Evolutionary conservation across 345 rosid genomes (phyloP).

Genomic region (Erodium maritimum): DNA sequence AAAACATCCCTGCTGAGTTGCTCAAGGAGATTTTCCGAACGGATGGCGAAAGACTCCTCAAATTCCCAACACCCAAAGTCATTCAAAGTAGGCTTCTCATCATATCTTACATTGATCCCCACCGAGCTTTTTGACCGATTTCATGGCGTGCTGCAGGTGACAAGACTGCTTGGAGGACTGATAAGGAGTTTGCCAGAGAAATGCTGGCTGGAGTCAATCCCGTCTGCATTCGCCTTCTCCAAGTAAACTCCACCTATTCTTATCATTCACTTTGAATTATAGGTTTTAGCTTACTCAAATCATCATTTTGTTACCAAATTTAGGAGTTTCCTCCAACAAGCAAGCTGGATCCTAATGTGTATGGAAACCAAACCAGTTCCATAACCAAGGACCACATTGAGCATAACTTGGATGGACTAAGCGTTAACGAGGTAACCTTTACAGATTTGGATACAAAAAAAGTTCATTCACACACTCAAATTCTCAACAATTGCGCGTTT

Average conservation of each 20-base stretch:
- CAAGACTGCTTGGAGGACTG: slow-evolving; percentile 57
- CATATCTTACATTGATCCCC: too few species aligned
- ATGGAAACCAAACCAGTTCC: slow-evolving; percentile 48
- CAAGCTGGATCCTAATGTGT: slow-evolving; percentile 28
- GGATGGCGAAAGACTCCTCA: slow-evolving; percentile 33
- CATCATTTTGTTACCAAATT: slow-evolving; percentile 4
- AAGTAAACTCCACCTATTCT: slow-evolving; percentile 20
- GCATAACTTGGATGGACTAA: slow-evolving; percentile 34
- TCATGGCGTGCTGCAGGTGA: slow-evolving; percentile 37
- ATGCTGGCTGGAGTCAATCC: slow-evolving; percentile 78
- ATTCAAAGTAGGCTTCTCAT: slow-evolving; percentile 52
- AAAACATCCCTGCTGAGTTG: slow-evolving; percentile 38
- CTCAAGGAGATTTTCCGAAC: slow-evolving; percentile 45
- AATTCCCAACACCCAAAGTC: slow-evolving; percentile 61
- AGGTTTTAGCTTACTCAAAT: background rate
- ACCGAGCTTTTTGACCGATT: too few species aligned
- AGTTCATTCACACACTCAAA: background rate
- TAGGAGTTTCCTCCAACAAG: slow-evolving; percentile 72
- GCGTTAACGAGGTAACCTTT: slow-evolving; percentile 32
- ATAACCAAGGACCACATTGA: slow-evolving; percentile 39
- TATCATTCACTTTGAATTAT: background rate
- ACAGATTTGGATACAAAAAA: background rate
- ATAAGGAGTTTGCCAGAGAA: slow-evolving; percentile 73
- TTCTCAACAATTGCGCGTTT: too few species aligned
- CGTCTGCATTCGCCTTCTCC: slow-evolving; percentile 40